Conservation (phyloP, 345 rosid species). For the Excoecaria cochinchinensis region DNA sequence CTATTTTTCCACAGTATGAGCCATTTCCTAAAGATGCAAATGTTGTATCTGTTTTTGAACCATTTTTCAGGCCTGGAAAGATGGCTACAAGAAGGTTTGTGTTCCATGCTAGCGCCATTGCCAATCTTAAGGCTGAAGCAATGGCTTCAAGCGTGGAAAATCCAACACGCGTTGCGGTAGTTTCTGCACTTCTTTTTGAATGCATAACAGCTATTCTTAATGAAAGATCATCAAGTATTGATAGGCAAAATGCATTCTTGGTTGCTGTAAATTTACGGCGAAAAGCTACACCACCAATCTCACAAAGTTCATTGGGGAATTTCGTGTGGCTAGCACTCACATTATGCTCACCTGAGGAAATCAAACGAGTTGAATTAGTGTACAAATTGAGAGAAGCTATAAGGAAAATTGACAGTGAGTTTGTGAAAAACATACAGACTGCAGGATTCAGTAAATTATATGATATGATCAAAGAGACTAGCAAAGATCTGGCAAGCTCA, state of each 20-base stretch:
- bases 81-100: too few species aligned
- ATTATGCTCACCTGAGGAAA: neutral
- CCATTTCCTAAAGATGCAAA: too few species aligned
- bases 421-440: conserved; percentile 14
- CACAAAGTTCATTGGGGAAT: conserved; percentile 39
- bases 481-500: neutral
- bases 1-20: too few species aligned
- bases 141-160: conserved; percentile 20
- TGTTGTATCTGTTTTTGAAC: too few species aligned
- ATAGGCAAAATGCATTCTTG: conserved; percentile 30
- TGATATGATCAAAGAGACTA: conserved; percentile 7
- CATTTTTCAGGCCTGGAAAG: too few species aligned
- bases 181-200: conserved; percentile 22
- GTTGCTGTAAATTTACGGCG: conserved; percentile 37
- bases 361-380: neutral
- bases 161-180: conserved; percentile 46
- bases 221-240: conserved; percentile 11
- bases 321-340: conserved; percentile 24
- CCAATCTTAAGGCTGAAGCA: conserved; percentile 33
- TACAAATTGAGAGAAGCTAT: conserved; percentile 10
- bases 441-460: neutral
- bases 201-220: conserved; percentile 29
- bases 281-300: conserved; percentile 21
- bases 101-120: neutral
- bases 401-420: conserved; percentile 5